Evolutionary conservation across 2,329 filamentous ascomycete genomes (phyloP), one percentile per base, ranked within the genome.

Genomic region (Pleurostoma richardsiae): DNA sequence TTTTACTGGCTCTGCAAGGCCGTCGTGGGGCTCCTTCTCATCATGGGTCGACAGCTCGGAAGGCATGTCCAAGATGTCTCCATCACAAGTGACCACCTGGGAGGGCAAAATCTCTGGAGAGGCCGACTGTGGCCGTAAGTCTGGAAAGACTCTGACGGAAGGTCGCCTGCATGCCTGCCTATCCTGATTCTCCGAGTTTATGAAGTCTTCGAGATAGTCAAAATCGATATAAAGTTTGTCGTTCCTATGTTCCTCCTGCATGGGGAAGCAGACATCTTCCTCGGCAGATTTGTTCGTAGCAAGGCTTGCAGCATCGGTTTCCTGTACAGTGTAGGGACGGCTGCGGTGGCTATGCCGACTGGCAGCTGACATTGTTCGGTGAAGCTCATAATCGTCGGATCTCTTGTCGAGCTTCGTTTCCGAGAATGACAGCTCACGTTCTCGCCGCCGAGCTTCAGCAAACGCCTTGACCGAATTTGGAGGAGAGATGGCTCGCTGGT

Each of bases 381-480:
- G 82, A 29, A 91, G 71, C 28, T 79, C 74, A 28, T 82, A 65
- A 19, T 76, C 72, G 5, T 76, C 69, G 19, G 61, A 59, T 49
- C 52, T 64, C 19, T 57, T 55, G 49, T 67, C 62, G 26, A 56
- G 49, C 47, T 61, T 63, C 46, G 65, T 60, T 52, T 78, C 79
- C 11, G 75, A 79, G 52, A 76, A 70, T 27, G 76, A 83, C 60
- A 76, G 63, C 49, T 83, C 89, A 40, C 91, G 86, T 61, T 92
- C 88, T 49, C 91, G 85, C 49, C 90, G 88, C 43, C 90, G 86
- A 46, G 89, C 88, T 59, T 94, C 88, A 19, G 94, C 94, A 66
- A 99, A 99, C 4, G 94, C 94, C 65, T 97, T 95, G 44, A 99
- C 90, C 0, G 94, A 99, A 66, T 96, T 99, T 6, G 94, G 94